These are phyloP conservation scores for Wickerhamomyces strasburgensis DNA, from an alignment of 805 yeast genomes.

Conservation along the genomic window DNA sequence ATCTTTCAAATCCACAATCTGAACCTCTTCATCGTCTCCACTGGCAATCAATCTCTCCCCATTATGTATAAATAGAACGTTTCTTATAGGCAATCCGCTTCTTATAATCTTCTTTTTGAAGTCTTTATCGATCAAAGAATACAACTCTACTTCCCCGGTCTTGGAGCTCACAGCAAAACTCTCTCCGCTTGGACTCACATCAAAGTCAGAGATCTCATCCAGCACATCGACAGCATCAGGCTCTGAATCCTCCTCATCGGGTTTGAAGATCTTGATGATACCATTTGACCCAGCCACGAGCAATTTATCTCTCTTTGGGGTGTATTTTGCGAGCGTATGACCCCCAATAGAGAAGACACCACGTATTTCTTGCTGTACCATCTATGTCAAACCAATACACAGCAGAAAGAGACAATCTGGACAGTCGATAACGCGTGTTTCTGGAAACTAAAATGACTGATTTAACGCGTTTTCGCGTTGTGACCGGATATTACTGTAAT, in stretches of 20 bases:
- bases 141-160: conserved; percentile 23
- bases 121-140: conserved; percentile 14
- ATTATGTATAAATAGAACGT: conserved; percentile 52
- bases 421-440: too few relatives aligned
- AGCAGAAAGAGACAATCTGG: too few relatives aligned
- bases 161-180: conserved; percentile 19
- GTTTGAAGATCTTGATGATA: conserved; percentile 17
- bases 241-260: conserved; percentile 19
- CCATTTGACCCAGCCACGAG: conserved; percentile 23
- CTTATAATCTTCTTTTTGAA: conserved; percentile 17
- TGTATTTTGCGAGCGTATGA: conserved; percentile 14
- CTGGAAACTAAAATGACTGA: too few relatives aligned
- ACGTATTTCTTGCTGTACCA: conserved; percentile 16
- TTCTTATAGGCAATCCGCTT: conserved; percentile 37
- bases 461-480: too few relatives aligned
- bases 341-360: conserved; percentile 24
- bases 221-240: conserved; percentile 23
- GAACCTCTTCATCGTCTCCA: conserved; percentile 61
- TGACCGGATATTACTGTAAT: too few relatives aligned
- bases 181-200: conserved; percentile 11
- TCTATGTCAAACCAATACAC: too few relatives aligned
- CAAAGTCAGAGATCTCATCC: conserved; percentile 19
- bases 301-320: conserved; percentile 16
- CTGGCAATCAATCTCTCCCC: conserved; percentile 56
- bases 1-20: conserved; percentile 39